These are phyloP conservation scores for Salix dunnii DNA, from an alignment of 345 rosid species.

Conservation along the genomic window DNA sequence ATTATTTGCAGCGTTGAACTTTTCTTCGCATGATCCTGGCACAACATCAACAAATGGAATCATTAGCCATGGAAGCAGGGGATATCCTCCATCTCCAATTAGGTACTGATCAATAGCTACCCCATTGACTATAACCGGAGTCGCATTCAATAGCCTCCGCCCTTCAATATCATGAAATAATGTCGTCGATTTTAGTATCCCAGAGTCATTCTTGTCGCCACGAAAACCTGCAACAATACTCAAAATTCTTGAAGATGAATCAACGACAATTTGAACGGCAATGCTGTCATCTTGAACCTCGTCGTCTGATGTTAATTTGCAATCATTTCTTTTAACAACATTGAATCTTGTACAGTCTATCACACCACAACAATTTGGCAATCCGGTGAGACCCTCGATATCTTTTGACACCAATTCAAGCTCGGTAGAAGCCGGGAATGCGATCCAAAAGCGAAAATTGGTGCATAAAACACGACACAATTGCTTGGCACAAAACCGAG, in stretches of 20 bases:
- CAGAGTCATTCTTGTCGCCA: slow-evolving; percentile 39
- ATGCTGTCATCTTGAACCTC: slow-evolving; percentile 23
- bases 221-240: slow-evolving; percentile 54
- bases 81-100: slow-evolving; percentile 48
- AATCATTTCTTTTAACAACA: slow-evolving; percentile 17
- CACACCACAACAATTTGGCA: slow-evolving; percentile 67
- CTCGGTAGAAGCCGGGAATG: slow-evolving; percentile 47
- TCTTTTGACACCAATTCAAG: slow-evolving; percentile 41
- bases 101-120: slow-evolving; percentile 43
- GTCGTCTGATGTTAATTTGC: not conserved
- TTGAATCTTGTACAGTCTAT: slow-evolving; percentile 50
- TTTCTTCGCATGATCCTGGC: slow-evolving; percentile 36
- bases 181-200: slow-evolving; percentile 44
- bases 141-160: slow-evolving; percentile 35
- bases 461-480: slow-evolving; percentile 68
- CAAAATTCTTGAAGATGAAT: slow-evolving; percentile 51
- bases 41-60: slow-evolving; percentile 42
- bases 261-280: slow-evolving; percentile 58
- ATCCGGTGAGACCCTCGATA: slow-evolving; percentile 42
- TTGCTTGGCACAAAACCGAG: slow-evolving; percentile 62
- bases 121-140: slow-evolving; percentile 28
- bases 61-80: slow-evolving; percentile 68
- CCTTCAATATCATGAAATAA: slow-evolving; percentile 46
- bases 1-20: slow-evolving; percentile 38
- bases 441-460: slow-evolving; percentile 69